Evolutionary conservation across 352 stramenopile species (phyloP), one percentile per base, ranked within the genome.

Genomic region (Blastocystis sp.): DNA sequence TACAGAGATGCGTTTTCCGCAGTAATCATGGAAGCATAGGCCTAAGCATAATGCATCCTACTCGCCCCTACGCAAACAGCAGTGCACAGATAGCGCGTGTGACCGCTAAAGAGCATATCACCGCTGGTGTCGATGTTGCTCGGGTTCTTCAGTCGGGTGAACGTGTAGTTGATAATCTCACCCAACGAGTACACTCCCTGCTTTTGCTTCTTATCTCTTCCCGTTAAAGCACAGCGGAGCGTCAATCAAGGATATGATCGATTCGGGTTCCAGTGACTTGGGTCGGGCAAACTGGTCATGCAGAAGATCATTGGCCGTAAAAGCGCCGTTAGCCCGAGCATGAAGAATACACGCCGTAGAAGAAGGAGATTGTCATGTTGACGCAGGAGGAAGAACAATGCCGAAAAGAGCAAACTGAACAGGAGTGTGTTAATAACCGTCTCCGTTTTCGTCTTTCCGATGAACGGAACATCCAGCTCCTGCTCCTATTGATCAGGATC

Each of bases 271-370:
- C 52, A 66, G 6, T 81, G 48, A 66, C 71, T 63, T 1, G 71
- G 71, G 54, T 81, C 71, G 17, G 71, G 71, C 9, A 81, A 38
- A 81, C 71, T 81, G 54, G 71, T 81, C 71, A 81, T 81, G 38
- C 52, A 68, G n/a, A 81, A 81, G 45, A 81, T 81, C 48, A 64
- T 38, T 34, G 71, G 71, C 11, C 71, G 71, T 42, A 81, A 45
- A n/a, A 81, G 45, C 10, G 71, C 71, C 3, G 71, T 81, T 21
- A 81, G 34, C 3, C 71, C 71, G 10, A 81, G n/a, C 71, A 81
- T 81, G 21, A 81, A 42, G 21, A 81, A 40, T 1, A 81, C 42
- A 9, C 71, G 54, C 10, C 71, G 71, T 4, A 81, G 54, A 6
- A 81, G 9, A 64, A 81, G 71, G 43, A 81, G 43, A 65, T 81